Evolutionary conservation across 176 grass and related monocot species (phyloP), one percentile per base, ranked within the genome.

Genomic region (Carex pumila): DNA sequence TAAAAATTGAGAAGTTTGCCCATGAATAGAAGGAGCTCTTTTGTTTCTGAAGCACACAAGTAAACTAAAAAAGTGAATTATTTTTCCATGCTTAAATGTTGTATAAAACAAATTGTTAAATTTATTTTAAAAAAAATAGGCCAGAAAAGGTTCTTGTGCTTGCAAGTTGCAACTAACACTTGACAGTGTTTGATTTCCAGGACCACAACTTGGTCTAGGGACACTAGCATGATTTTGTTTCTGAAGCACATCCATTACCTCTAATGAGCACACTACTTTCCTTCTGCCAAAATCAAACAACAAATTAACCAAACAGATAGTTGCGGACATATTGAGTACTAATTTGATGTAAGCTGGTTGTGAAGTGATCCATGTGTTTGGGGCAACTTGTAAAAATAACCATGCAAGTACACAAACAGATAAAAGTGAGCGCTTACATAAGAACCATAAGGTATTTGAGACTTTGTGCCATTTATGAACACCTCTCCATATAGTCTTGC

Each of bases 401-500:
- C 60, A 9, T 6, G 22, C 19, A 25, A 10, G 59, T 61, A 61
- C n/a, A 61, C 68, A 71, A 71, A 47, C 8, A 21, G 18, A 49
- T 34, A 34, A 21, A 76, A 31, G 49, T 8, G 36, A 71, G 18
- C 13, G 81, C 92, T 80, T 90, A 98, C 95, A 87, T 94, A 98
- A 57, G 92, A 98, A 79, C 90, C 95, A 74, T 98, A 98, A 31
- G 95, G 92, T 21, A 98, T 65, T 43, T 63, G 79, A 55, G 84
- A 84, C 73, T 94, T 94, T 61, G 80, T 87, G 13, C 90, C 95
- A 84, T 98, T 98, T 87, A 91, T 83, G 52, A 91, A 98, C 69
- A 98, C 88, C 66, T 98, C 86, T 15, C 95, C 95, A 17, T 93
- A 98, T 88, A 94, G 68, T 84, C 85, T 88, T 13, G 93, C 90